A percentile compares a stretch with the other conserved stretches of the same genome.
Conservation (phyloP, 345 rosid genomes). For the Corchorus olitorius region DNA sequence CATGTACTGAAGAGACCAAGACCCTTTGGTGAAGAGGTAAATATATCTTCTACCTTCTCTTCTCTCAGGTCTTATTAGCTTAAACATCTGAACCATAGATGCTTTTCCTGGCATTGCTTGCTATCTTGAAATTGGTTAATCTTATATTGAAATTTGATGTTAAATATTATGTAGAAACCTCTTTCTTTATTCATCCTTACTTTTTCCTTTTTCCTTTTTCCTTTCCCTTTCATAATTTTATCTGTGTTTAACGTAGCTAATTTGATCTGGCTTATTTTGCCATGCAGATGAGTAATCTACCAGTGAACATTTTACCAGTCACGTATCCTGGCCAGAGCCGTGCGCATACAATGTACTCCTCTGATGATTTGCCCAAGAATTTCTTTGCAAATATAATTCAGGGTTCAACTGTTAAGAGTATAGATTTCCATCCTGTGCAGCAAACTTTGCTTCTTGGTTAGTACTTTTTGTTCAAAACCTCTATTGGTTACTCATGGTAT, state of each 20-base stretch:
- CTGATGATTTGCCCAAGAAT: slow-evolving; percentile 39
- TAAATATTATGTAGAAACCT: background rate
- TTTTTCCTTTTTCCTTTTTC: background rate
- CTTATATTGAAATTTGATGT: background rate
- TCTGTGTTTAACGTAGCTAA: background rate
- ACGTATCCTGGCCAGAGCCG: slow-evolving; percentile 48
- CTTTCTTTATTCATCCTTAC: background rate
- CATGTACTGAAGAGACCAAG: slow-evolving; percentile 34
- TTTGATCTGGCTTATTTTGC: background rate
- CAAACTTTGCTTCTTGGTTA: slow-evolving; percentile 40
- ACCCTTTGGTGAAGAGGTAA: slow-evolving; percentile 40
- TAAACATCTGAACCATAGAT: background rate
- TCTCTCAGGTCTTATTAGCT: background rate
- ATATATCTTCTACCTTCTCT: background rate
- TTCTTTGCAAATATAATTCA: slow-evolving; percentile 25
- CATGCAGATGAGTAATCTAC: slow-evolving; percentile 46
- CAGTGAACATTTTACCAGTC: slow-evolving; percentile 49
- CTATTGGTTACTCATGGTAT: background rate
- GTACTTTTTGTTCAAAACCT: background rate
- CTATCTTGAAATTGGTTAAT: background rate
- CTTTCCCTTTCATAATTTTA: background rate
- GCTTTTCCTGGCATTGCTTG: background rate
- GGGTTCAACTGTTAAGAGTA: slow-evolving; percentile 39
- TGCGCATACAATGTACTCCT: slow-evolving; percentile 24
- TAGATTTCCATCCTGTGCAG: slow-evolving; percentile 44